Conservation (phyloP, 2,329 filamentous ascomycete species). For the Cladosporium sphaerospermum region DNA sequence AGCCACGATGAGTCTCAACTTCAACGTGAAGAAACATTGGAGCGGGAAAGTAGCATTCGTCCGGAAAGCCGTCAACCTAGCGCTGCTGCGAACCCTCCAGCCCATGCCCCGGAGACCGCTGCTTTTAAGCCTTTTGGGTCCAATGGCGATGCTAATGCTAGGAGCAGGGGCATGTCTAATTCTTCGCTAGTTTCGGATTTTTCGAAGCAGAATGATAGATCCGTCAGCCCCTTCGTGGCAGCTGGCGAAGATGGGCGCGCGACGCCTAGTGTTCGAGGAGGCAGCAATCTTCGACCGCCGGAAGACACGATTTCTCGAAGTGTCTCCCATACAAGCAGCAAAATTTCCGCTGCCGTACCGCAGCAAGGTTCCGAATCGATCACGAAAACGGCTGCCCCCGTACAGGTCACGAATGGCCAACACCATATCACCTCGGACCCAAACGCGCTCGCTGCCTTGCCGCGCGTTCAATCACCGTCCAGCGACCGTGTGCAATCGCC, state of each 20-base stretch:
- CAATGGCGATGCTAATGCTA: not conserved
- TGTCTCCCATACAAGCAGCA: constrained; percentile 4
- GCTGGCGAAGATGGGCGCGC: not conserved
- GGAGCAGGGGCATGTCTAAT: not conserved
- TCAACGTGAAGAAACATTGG: constrained; percentile 47
- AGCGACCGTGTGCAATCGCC: not conserved
- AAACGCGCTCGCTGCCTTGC: not conserved
- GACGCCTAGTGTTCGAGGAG: not conserved
- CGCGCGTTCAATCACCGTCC: not conserved
- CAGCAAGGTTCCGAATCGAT: not conserved
- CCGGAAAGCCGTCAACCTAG: constrained; percentile 2
- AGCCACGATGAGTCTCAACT: constrained; percentile 79
- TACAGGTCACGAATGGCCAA: not conserved
- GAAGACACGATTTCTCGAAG: not conserved
- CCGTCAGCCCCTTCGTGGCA: not conserved
- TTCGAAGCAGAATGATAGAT: constrained; percentile 1
- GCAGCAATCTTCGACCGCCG: not conserved
- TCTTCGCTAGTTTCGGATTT: not conserved
- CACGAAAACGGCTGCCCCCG: not conserved
- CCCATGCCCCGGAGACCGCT: not conserved
- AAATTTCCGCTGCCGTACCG: not conserved
- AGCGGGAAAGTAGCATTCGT: constrained; percentile 1
- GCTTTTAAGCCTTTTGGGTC: not conserved
- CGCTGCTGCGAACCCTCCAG: not conserved
- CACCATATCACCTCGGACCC: not conserved